Evolutionary conservation across 1,284 basidiomycete genomes (phyloP).

Genomic region (Rhodotorula sp.): DNA sequence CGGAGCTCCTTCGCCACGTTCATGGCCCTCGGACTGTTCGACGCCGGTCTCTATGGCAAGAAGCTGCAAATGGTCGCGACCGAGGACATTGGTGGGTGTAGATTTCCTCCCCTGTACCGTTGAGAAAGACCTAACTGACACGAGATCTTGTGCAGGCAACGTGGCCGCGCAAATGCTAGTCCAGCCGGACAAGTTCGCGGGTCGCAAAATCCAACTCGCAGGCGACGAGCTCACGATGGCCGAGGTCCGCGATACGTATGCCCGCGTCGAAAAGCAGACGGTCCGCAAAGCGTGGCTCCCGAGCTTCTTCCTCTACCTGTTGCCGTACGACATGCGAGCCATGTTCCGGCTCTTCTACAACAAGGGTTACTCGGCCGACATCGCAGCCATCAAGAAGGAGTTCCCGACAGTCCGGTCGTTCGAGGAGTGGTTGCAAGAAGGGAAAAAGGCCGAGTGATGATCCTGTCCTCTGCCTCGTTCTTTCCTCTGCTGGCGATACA

Average conservation of each 20-base stretch:
- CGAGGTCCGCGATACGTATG: conserved; percentile 4
- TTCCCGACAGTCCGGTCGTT: conserved; percentile 9
- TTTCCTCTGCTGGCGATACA: too few relatives aligned
- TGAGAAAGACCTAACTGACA: too few relatives aligned
- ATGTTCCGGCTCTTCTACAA: conserved; percentile 22
- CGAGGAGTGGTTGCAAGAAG: conserved; percentile 17
- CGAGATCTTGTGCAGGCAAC: background rate
- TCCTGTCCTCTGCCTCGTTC: too few relatives aligned
- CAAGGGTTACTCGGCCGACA: conserved; percentile 6
- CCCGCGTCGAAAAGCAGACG: background rate
- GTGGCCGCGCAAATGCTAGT: conserved; percentile 18
- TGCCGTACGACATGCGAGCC: conserved; percentile 17
- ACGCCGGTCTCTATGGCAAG: conserved; percentile 17
- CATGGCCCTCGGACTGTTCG: conserved; percentile 16
- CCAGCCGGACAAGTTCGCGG: conserved; percentile 5
- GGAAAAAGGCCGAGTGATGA: background rate
- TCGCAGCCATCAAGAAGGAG: conserved; percentile 4
- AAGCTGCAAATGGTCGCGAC: conserved; percentile 17
- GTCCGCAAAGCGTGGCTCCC: conserved; percentile 18
- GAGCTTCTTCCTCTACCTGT: background rate
- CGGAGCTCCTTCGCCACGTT: background rate
- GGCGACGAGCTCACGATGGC: conserved; percentile 19
- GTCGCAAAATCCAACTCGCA: conserved; percentile 16
- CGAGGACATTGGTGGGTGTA: conserved; percentile 15
- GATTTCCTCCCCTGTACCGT: too few relatives aligned